phyloP scores from a whole-genome alignment of 2,329 filamentous ascomycete species.

The Beauveria pseudobassiana region DNA sequence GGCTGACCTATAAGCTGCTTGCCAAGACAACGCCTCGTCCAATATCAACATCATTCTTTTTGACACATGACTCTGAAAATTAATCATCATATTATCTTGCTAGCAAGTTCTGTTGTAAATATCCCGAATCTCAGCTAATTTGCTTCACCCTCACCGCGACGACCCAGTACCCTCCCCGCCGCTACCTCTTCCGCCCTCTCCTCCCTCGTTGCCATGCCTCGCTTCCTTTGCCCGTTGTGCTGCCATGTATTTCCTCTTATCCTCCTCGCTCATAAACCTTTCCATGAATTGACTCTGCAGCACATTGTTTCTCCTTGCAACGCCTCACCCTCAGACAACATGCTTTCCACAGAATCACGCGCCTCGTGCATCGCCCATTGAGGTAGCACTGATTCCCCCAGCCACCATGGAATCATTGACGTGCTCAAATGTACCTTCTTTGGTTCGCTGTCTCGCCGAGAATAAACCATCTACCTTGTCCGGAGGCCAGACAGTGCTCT shows the following conservation, averaged over 20 bases:
- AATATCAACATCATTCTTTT: background rate
- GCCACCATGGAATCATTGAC: constrained; percentile 46
- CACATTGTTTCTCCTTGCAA: constrained; percentile 39
- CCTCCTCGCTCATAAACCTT: constrained; percentile 71
- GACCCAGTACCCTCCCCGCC: background rate
- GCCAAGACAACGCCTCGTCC: constrained; percentile 2
- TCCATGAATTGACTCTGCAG: constrained; percentile 63
- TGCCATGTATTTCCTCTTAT: constrained; percentile 64
- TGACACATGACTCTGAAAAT: constrained; percentile 4
- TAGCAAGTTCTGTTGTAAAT: background rate
- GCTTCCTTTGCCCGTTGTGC: constrained; percentile 44
- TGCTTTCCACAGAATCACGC: constrained; percentile 60
- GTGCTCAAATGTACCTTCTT: constrained; percentile 63
- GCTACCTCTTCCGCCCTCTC: background rate
- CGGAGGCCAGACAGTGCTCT: constrained; percentile 62
- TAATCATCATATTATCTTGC: background rate
- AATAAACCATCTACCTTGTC: constrained; percentile 73
- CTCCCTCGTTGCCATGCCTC: background rate
- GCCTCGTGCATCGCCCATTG: background rate
- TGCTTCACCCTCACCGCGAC: background rate
- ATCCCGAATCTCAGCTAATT: background rate
- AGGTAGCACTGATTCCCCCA: constrained; percentile 21
- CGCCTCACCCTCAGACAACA: constrained; percentile 48
- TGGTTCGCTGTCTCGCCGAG: constrained; percentile 58
- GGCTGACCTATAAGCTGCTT: background rate